Conservation (phyloP, 306 rosid genomes). For the Malus fusca region DNA sequence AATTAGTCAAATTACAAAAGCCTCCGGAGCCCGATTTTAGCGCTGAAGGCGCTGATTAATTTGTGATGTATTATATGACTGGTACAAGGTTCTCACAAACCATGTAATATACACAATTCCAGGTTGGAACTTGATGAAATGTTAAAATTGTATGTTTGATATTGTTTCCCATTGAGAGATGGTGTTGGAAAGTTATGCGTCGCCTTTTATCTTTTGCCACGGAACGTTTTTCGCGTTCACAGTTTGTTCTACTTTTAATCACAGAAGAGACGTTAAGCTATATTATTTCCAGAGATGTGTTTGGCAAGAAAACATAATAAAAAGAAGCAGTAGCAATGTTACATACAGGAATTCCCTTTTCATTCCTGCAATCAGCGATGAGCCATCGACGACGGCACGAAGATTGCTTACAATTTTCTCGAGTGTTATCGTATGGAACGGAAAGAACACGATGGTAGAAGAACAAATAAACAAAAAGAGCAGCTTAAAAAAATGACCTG, state of each 20-base stretch:
- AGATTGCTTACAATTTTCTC: conserved; percentile 25
- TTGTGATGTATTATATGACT: conserved; percentile 15
- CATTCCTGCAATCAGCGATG: conserved; percentile 15
- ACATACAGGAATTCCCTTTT: conserved; percentile 14
- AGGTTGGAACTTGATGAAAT: conserved; percentile 11
- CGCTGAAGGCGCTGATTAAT: conserved; percentile 69
- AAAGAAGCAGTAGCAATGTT: not conserved
- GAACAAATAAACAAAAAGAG: not conserved
- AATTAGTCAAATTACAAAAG: conserved; percentile 77
- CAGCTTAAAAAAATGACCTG: conserved; percentile 31
- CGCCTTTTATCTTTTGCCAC: not conserved
- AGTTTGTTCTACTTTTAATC: not conserved
- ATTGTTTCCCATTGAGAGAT: not conserved
- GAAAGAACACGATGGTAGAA: conserved; percentile 4
- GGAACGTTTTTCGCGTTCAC: not conserved
- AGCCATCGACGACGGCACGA: conserved; percentile 8
- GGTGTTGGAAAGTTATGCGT: not conserved
- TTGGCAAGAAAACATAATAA: not conserved
- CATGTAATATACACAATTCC: conserved; percentile 21
- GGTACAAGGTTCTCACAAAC: conserved; percentile 16
- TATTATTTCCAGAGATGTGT: not conserved
- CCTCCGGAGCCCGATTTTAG: conserved; percentile 97
- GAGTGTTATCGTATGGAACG: conserved; percentile 21
- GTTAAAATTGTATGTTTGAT: not conserved
- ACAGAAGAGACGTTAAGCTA: not conserved